Evolutionary conservation across 768 basidiomycete species (phyloP).

Genomic region (Russula griseocarnosa): DNA sequence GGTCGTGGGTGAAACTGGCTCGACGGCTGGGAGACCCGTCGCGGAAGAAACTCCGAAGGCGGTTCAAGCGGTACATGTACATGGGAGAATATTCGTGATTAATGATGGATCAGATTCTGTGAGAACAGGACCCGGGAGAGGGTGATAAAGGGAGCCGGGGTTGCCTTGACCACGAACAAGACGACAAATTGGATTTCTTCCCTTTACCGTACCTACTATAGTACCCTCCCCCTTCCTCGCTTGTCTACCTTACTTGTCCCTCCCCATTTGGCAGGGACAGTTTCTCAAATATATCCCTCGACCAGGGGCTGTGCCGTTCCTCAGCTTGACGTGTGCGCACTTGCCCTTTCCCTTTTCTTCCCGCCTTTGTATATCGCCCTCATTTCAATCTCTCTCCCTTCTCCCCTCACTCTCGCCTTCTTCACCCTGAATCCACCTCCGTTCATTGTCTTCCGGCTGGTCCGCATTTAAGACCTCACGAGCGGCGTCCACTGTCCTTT

Average conservation of each 20-base stretch:
- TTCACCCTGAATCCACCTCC: slow-evolving; percentile 18
- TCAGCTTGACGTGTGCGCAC: slow-evolving; percentile 18
- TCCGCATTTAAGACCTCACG: slow-evolving; percentile 39
- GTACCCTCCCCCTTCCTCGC: slow-evolving; percentile 10
- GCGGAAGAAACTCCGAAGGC: slow-evolving; percentile 52
- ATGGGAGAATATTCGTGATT: slow-evolving; percentile 37
- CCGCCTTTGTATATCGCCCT: slow-evolving; percentile 1
- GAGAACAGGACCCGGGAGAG: slow-evolving; percentile 19
- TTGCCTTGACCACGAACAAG: slow-evolving; percentile 55
- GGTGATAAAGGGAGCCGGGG: slow-evolving; percentile 29
- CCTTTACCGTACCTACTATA: slow-evolving; percentile 19
- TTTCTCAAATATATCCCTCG: slow-evolving; percentile 28
- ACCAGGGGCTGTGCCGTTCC: slow-evolving; percentile 17
- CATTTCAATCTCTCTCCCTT: slow-evolving; percentile 20
- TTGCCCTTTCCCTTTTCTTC: slow-evolving; percentile 25
- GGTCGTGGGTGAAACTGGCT: slow-evolving; percentile 66
- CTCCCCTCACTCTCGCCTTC: slow-evolving; percentile 20
- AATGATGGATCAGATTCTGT: slow-evolving; percentile 21
- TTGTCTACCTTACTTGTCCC: slow-evolving; percentile 22
- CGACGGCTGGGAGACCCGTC: slow-evolving; percentile 53
- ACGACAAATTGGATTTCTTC: slow-evolving; percentile 24
- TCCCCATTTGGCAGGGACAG: slow-evolving; percentile 21
- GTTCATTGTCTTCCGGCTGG: slow-evolving; percentile 48
- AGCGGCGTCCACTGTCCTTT: slow-evolving; percentile 25
- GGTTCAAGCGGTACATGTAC: slow-evolving; percentile 75